Base-by-base conservation (phyloP, 495 filamentous ascomycete species). In the Tuber aestivum region DNA sequence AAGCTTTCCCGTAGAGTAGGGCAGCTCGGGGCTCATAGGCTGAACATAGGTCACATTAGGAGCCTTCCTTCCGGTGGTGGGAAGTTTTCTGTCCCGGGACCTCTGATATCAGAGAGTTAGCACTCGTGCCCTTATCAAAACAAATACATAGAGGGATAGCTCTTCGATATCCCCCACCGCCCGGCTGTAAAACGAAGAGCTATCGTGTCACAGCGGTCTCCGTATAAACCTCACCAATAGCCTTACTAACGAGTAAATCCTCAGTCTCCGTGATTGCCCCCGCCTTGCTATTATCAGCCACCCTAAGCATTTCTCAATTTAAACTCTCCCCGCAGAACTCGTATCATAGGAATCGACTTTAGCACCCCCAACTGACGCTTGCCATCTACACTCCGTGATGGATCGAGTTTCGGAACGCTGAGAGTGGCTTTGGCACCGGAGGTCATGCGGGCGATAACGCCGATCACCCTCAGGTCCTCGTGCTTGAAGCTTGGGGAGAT, bases 91-190 rank as follows among this genome's bases (percentile, higher is more conserved):
- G 90, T 90, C 70, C 90, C 89, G 9, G 92, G 92, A 20, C 90
- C 89, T 90, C 1, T 12, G 1, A 42, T 20, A 71, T 41, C 48
- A 32, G 16, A 23, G 2, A 20, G 35, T 35, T 48, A 65, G 9
- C 70, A 40, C 44, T 77, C 10, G 45, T 32, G 14, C 56, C 56
- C 32, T 65, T 18, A 6, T n/a, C 12, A 35, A 27, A 65, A 32
- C n/a, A 7, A 65, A 32, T 18, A 8, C 8, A 35, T 32, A 23
- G 7, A 18, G 7, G 5, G 27, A 32, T 41, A 50, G 70, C 74
- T 74, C 86, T 95, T 95, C n/a, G 94, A 93, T 93, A 94, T 74
- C 93, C 93, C 94, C 93, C 97, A 72, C 88, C 97, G 93, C 10
- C 89, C 93, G 48, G 96, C 91, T 79, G 89, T 93, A 84, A 97